Base-by-base conservation (phyloP, 108 stramenopile species). In the Nitzschia putrida region DNA sequence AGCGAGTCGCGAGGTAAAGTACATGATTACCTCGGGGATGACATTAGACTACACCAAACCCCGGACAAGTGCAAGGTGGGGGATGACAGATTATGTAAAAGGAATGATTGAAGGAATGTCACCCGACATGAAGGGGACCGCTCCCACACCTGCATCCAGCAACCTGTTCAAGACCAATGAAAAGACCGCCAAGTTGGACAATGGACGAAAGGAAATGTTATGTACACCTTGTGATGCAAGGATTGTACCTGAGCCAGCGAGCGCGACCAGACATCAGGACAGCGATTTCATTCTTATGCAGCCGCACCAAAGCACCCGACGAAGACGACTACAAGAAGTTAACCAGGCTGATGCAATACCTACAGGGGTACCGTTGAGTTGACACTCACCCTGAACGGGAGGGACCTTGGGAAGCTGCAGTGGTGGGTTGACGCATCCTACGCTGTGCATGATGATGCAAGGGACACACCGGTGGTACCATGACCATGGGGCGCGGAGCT, bases 301-400 rank as follows among this genome's bases (percentile, higher is more conserved):
- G 76, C 12, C 47, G 81, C 26, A 81, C 84, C 0, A 60, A 71
- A 25, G 44, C 21, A 14, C 80, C 82, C n/a, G 77, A 77, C 26
- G 44, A 41, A 13, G 80, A 83, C 44, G 85, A 86, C 68, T 79
- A 74, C 38, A 71, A 70, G 37, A 86, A 83, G 55, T 49, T 83
- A 13, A 37, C 21, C 7, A 22, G 80, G 14, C 59, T 80, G 3
- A 60, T 86, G 42, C 20, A 66, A 72, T 86, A 83, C 54, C 59
- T 83, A 8, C 50, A 71, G 34, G n/a, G n/a, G n/a, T n/a, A n/a
- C n/a, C n/a, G n/a, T n/a, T n/a, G n/a, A n/a, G n/a, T n/a, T 81
- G 47, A 3, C 40, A 8, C 66, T 78, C 9, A 58, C 59, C 0
- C 57, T 83, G 0, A 66, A 43, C 37, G 59, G 56, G 2, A 67